These are phyloP conservation scores for Phytophthora syringae DNA, from an alignment of 352 stramenopile species.

Conservation along the genomic window DNA sequence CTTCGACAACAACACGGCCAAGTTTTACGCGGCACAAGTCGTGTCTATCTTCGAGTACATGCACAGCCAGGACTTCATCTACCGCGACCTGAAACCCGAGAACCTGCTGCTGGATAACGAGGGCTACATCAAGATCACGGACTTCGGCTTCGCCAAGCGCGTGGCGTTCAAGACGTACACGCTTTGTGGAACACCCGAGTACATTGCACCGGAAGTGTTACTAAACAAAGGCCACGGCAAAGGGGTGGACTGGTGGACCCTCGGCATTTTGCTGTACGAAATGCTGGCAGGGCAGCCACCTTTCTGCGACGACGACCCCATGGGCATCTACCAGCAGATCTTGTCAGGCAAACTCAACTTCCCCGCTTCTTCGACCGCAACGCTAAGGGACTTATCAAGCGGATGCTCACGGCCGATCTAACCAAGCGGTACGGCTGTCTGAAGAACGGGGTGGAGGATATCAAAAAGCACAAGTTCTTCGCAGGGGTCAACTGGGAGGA, in stretches of 20 bases:
- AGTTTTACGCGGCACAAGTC: conserved; percentile 95
- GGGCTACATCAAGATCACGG: conserved; percentile 97
- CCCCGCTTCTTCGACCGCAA: conserved; percentile 95
- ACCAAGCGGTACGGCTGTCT: conserved; percentile 97
- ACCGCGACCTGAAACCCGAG: conserved; percentile 96
- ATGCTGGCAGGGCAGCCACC: conserved; percentile 97
- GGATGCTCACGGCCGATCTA: conserved; percentile 95
- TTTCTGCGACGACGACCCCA: conserved; percentile 96
- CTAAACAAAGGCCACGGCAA: conserved; percentile 91
- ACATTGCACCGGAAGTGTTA: conserved; percentile 93
- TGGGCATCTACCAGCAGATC: conserved; percentile 97
- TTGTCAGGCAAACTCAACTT: conserved; percentile 95
- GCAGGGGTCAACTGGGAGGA: conserved; percentile 91
- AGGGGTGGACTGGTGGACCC: conserved; percentile 96
- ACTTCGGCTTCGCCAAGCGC: conserved; percentile 94
- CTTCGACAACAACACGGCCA: conserved; percentile 93
- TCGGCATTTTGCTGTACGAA: conserved; percentile 97
- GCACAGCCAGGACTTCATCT: conserved; percentile 96
- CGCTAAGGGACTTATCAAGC: conserved; percentile 97
- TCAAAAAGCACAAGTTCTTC: conserved; percentile 98
- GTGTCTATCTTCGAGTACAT: conserved; percentile 98
- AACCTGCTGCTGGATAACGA: conserved; percentile 95
- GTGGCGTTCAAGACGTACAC: conserved; percentile 96
- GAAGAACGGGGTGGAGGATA: conserved; percentile 95
- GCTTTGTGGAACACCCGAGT: conserved; percentile 94